Evolutionary conservation across 352 stramenopile species (phyloP).

Genomic region (Pythium pectinolyticum): DNA sequence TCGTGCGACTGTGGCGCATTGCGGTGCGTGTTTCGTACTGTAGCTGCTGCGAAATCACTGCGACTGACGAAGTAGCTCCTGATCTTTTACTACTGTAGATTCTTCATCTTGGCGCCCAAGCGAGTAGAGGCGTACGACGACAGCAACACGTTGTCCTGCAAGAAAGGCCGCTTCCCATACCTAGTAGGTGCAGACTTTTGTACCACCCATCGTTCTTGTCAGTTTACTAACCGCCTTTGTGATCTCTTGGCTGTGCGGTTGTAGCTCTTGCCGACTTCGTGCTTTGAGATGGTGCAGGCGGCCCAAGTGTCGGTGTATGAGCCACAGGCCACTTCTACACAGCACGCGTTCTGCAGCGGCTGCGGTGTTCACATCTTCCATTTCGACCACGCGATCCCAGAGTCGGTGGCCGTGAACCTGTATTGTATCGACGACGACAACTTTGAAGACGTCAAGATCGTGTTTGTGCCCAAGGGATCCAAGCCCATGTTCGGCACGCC

Average conservation of each 20-base stretch:
- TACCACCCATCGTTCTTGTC: neutral
- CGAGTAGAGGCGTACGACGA: slow-evolving; percentile 81
- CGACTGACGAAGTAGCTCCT: neutral
- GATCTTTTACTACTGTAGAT: slow-evolving; percentile 33
- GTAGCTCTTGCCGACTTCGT: slow-evolving; percentile 70
- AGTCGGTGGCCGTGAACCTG: slow-evolving; percentile 75
- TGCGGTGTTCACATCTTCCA: slow-evolving; percentile 87
- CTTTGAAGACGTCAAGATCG: slow-evolving; percentile 82
- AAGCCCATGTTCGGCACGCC: slow-evolving; percentile 64
- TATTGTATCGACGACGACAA: slow-evolving; percentile 82
- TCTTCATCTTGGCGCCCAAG: slow-evolving; percentile 72
- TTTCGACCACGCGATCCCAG: slow-evolving; percentile 69
- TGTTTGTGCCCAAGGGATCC: slow-evolving; percentile 78
- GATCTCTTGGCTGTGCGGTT: neutral
- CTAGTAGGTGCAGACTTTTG: slow-evolving; percentile 38
- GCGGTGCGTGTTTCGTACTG: slow-evolving; percentile 29
- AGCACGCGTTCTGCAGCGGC: slow-evolving; percentile 81
- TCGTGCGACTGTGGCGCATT: slow-evolving; percentile 70
- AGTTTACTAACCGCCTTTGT: neutral
- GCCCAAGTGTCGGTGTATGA: slow-evolving; percentile 69
- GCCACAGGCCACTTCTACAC: slow-evolving; percentile 59
- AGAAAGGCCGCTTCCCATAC: slow-evolving; percentile 79
- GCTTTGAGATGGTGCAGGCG: slow-evolving; percentile 79
- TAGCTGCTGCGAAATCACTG: no score
- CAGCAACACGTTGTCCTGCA: slow-evolving; percentile 80